A percentile compares a stretch with the other conserved stretches of the same genome.
These are phyloP conservation scores for Ochetophila trinervis DNA, from an alignment of 306 rosid species.

Conservation along the genomic window DNA sequence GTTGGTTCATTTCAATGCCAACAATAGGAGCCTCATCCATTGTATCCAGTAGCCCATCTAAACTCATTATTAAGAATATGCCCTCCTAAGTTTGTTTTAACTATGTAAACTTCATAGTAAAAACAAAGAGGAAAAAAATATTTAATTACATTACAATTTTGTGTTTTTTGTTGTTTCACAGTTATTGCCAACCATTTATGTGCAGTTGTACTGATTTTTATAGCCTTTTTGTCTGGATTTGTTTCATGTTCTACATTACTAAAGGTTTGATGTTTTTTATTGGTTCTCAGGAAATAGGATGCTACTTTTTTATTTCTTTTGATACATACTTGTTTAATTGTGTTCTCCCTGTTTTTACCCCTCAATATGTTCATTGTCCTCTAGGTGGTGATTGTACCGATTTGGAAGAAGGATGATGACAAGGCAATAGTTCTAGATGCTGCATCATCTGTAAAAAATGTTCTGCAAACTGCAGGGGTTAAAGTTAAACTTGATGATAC, in stretches of 20 bases:
- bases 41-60: neutral
- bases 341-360: no score
- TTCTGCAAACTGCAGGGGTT: conserved; percentile 61
- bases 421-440: conserved; percentile 61
- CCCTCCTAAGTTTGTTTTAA: neutral
- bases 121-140: no score
- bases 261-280: no score
- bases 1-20: neutral
- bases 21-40: neutral
- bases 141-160: no score
- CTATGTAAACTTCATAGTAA: neutral
- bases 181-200: no score
- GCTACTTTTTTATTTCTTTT: neutral
- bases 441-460: conserved; percentile 57
- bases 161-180: no score
- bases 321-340: neutral
- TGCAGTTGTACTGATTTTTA: no score
- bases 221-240: no score
- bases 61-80: neutral
- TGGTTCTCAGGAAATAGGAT: neutral
- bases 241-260: neutral
- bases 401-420: conserved; percentile 92
- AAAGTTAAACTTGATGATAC: conserved; percentile 83
- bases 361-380: conserved; percentile 20
- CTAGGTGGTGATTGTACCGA: conserved; percentile 90